phyloP scores from a whole-genome alignment of 129 eudicot genomes.

The Flaveria bidentis region DNA sequence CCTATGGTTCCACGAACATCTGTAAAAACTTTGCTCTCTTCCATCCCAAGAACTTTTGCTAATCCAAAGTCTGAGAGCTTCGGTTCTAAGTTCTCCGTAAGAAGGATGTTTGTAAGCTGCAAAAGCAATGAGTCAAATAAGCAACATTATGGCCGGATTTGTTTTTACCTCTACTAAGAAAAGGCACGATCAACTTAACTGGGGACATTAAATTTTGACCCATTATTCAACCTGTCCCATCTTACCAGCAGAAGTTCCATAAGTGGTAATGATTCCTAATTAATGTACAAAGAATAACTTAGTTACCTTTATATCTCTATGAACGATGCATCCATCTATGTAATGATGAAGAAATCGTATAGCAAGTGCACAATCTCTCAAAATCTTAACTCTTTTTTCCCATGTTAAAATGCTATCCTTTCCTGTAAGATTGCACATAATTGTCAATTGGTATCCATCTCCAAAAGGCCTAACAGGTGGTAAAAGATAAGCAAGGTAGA shows the following conservation, averaged over 20 bases:
- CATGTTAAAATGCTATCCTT: slow-evolving; percentile 58
- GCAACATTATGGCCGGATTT: background rate
- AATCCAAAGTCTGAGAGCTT: slow-evolving; percentile 86
- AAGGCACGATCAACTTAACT: background rate
- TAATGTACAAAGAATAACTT: background rate
- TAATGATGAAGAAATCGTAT: slow-evolving; percentile 64
- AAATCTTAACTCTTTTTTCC: slow-evolving; percentile 69
- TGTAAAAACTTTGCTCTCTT: slow-evolving; percentile 78
- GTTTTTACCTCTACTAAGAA: background rate
- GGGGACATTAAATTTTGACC: background rate
- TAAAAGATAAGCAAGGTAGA: background rate
- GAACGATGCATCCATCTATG: slow-evolving; percentile 79
- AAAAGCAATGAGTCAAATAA: background rate
- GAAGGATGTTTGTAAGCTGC: slow-evolving; percentile 78
- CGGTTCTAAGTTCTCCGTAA: slow-evolving; percentile 62
- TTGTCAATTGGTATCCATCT: background rate
- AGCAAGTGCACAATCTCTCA: slow-evolving; percentile 73
- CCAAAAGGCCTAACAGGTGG: background rate
- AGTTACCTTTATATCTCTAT: slow-evolving; percentile 73
- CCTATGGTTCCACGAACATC: slow-evolving; percentile 85
- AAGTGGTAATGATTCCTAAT: background rate
- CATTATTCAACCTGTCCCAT: background rate
- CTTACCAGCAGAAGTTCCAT: background rate
- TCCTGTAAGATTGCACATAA: slow-evolving; percentile 36
- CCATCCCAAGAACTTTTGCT: slow-evolving; percentile 74